Evolutionary conservation across 1,284 basidiomycete genomes (phyloP).

Genomic region (Paramarasmius palmivorus): DNA sequence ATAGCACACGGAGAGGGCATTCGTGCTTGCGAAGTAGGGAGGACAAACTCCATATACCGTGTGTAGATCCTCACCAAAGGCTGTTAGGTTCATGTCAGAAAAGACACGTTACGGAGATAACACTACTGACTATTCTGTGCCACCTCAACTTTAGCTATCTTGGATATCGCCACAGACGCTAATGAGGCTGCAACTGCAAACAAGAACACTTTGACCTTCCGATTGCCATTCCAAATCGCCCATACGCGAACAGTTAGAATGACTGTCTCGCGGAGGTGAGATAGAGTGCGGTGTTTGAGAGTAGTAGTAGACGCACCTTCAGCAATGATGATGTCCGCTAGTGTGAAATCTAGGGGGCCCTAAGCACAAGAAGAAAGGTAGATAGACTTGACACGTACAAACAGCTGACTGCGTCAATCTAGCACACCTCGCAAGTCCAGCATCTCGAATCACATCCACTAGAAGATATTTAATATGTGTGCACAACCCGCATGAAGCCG

Average conservation of each 20-base stretch:
- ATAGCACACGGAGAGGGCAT: not conserved
- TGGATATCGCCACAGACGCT: not conserved
- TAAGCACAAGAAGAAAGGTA: too few species aligned
- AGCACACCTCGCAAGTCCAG: not conserved
- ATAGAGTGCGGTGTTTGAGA: too few species aligned
- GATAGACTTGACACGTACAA: not conserved
- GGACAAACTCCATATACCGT: constrained; percentile 1
- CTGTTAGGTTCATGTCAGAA: not conserved
- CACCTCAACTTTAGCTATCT: not conserved
- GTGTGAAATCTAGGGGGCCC: not conserved
- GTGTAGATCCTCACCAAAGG: not conserved
- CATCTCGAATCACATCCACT: not conserved
- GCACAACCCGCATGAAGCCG: not conserved
- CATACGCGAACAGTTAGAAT: not conserved
- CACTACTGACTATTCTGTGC: not conserved
- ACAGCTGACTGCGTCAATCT: not conserved
- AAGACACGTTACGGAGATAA: not conserved
- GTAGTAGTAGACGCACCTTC: not conserved
- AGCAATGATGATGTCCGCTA: constrained; percentile 4
- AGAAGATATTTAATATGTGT: not conserved
- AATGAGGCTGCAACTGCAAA: not conserved
- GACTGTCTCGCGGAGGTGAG: not conserved
- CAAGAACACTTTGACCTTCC: not conserved
- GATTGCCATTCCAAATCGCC: not conserved
- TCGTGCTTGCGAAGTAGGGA: not conserved